Conservation (phyloP, 1,284 basidiomycete genomes). For the Ceratobasidium sp. region DNA sequence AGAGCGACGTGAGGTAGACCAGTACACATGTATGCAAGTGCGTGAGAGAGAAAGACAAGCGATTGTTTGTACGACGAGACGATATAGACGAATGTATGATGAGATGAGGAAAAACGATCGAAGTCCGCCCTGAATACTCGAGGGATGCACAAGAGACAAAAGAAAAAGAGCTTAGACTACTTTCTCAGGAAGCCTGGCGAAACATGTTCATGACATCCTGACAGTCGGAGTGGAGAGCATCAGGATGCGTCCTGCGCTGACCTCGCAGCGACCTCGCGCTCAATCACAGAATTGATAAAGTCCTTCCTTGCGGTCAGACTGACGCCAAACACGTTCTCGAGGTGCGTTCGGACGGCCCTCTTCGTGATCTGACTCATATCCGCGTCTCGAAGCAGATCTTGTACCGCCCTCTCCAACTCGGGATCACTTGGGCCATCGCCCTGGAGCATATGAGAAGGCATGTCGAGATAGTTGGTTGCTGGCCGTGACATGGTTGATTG, state of each 20-base stretch:
- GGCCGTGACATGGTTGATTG: constrained; percentile 73
- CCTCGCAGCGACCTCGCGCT: constrained; percentile 37
- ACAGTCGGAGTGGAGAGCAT: constrained; percentile 31
- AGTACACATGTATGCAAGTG: constrained; percentile 42
- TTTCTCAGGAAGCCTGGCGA: not conserved
- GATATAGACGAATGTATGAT: constrained; percentile 34
- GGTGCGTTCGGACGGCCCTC: constrained; percentile 81
- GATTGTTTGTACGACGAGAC: constrained; percentile 37
- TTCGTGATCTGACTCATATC: constrained; percentile 92
- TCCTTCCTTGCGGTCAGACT: constrained; percentile 55
- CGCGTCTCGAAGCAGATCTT: constrained; percentile 74
- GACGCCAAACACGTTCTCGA: constrained; percentile 76
- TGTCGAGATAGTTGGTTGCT: constrained; percentile 70
- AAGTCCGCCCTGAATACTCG: constrained; percentile 32
- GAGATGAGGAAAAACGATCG: constrained; percentile 25
- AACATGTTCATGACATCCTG: not conserved
- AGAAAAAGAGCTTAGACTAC: constrained; percentile 17
- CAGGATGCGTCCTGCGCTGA: not conserved
- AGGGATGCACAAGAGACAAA: constrained; percentile 28
- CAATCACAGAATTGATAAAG: constrained; percentile 53
- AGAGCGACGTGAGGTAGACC: constrained; percentile 39
- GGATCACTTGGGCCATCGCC: constrained; percentile 66
- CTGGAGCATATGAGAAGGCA: constrained; percentile 46
- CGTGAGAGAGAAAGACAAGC: constrained; percentile 41
- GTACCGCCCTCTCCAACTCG: constrained; percentile 78